phyloP scores from a whole-genome alignment of 495 filamentous ascomycete genomes.

The Aspergillus steynii region DNA sequence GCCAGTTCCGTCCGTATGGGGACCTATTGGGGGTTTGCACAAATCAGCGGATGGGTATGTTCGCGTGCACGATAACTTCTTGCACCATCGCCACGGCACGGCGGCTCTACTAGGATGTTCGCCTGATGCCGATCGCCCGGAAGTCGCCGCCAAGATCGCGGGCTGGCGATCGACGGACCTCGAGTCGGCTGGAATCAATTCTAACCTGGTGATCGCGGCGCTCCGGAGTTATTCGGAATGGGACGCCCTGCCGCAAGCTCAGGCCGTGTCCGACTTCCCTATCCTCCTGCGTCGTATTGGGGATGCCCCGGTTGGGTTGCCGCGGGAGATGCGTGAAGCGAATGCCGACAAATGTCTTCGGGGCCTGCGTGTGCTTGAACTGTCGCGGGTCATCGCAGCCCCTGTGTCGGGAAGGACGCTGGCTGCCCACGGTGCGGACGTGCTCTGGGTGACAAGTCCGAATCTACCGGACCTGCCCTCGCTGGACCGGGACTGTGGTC shows the following conservation, averaged over 20 bases:
- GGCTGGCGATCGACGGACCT: constrained; percentile 39
- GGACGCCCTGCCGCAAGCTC: constrained; percentile 41
- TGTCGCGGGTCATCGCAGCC: constrained; percentile 53
- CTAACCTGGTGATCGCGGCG: constrained; percentile 37
- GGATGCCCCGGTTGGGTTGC: constrained; percentile 19
- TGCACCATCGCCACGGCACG: constrained; percentile 39
- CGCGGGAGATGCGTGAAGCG: constrained; percentile 7
- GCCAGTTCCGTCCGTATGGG: constrained; percentile 28
- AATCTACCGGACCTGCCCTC: constrained; percentile 62
- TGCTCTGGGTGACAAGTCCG: constrained; percentile 63
- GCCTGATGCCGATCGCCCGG: constrained; percentile 25
- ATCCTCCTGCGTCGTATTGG: constrained; percentile 34
- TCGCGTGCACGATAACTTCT: constrained; percentile 44
- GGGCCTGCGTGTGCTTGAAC: constrained; percentile 51
- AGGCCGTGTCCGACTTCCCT: constrained; percentile 37
- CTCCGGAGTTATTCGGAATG: constrained; percentile 40
- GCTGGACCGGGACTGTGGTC: constrained; percentile 67
- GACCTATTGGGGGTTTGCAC: constrained; percentile 44
- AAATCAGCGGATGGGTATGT: constrained; percentile 45
- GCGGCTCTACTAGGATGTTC: constrained; percentile 34
- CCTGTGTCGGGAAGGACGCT: constrained; percentile 58
- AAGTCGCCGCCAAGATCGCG: constrained; percentile 29
- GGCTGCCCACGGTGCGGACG: constrained; percentile 59
- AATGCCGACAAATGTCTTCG: constrained; percentile 22
- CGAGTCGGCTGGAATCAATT: constrained; percentile 30